Conservation (phyloP, 805 yeast genomes). For the Kazachstania taianensis region DNA sequence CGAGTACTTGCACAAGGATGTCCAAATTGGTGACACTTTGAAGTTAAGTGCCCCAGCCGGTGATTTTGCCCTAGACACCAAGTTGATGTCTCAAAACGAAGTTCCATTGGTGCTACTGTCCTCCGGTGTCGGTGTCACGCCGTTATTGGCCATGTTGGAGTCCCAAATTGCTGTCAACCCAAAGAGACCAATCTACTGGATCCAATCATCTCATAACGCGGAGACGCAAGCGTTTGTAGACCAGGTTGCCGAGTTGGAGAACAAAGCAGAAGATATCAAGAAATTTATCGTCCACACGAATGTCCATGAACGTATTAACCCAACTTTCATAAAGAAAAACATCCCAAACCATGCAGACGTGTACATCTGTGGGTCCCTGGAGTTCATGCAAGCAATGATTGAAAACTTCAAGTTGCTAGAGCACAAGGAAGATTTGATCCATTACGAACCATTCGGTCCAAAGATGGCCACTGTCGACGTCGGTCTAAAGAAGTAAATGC, state of each 20-base stretch:
- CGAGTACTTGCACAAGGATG: slow-evolving; percentile 36
- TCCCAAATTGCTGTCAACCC: slow-evolving; percentile 19
- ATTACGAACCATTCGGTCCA: slow-evolving; percentile 29
- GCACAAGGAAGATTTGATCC: slow-evolving; percentile 19
- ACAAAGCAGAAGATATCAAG: slow-evolving; percentile 8
- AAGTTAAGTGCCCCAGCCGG: slow-evolving; percentile 54
- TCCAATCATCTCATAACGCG: slow-evolving; percentile 22
- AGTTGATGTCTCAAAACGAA: slow-evolving; percentile 23
- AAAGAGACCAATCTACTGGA: slow-evolving; percentile 26
- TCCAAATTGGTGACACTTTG: slow-evolving; percentile 39
- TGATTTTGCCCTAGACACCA: slow-evolving; percentile 31
- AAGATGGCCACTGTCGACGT: slow-evolving; percentile 25
- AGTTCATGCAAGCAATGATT: slow-evolving; percentile 23
- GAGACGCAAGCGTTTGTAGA: slow-evolving; percentile 19
- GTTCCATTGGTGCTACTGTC: slow-evolving; percentile 36
- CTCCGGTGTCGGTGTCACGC: slow-evolving; percentile 65
- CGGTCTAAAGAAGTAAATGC: slow-evolving; percentile 4
- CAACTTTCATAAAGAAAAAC: slow-evolving; percentile 13
- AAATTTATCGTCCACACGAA: slow-evolving; percentile 17
- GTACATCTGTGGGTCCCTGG: slow-evolving; percentile 26
- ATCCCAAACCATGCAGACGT: slow-evolving; percentile 24
- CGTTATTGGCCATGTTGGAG: slow-evolving; percentile 45
- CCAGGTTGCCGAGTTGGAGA: slow-evolving; percentile 17
- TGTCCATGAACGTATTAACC: slow-evolving; percentile 18
- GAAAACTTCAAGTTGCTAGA: slow-evolving; percentile 13